Percentiles rank a stretch among this genome's conserved stretches.
Conservation (phyloP, 179 eudicot genomes). For the Drosera spatulata region DNA sequence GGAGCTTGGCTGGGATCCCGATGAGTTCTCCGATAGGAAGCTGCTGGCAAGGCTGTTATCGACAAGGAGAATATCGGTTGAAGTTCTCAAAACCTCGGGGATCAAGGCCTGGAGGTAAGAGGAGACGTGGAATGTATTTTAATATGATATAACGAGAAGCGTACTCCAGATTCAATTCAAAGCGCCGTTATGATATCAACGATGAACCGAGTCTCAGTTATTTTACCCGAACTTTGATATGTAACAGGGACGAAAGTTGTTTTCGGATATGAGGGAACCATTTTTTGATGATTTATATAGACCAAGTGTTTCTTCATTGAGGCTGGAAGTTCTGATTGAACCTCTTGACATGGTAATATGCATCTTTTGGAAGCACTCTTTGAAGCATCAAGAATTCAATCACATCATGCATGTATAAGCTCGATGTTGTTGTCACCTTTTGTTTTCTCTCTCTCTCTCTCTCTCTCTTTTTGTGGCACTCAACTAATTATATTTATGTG, state of each 20-base stretch:
- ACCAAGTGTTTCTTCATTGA: slow-evolving; percentile 76
- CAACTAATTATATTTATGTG: slow-evolving; percentile 82
- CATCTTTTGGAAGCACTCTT: slow-evolving; percentile 1
- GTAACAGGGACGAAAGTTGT: slow-evolving; percentile 38
- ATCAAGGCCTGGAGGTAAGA: no score
- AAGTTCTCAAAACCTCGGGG: no score
- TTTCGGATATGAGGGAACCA: slow-evolving; percentile 62
- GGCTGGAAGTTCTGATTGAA: slow-evolving; percentile 76
- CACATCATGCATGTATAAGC: background rate
- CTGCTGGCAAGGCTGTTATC: no score
- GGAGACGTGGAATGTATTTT: no score
- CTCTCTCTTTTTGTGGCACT: slow-evolving; percentile 43
- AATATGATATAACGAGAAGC: no score
- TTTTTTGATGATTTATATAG: slow-evolving; percentile 83
- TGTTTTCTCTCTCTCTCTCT: background rate
- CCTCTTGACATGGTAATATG: slow-evolving; percentile 79
- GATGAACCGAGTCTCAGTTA: background rate
- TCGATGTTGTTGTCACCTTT: background rate
- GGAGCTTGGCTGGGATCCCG: no score
- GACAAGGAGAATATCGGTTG: no score
- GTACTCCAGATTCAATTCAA: no score
- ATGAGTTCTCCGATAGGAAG: no score
- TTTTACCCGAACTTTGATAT: background rate
- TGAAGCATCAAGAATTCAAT: background rate
- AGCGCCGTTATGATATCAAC: no score